Evolutionary conservation across 257 asterid genomes (phyloP), one percentile per base, ranked within the genome.

Genomic region (Solanum infundibuliforme): DNA sequence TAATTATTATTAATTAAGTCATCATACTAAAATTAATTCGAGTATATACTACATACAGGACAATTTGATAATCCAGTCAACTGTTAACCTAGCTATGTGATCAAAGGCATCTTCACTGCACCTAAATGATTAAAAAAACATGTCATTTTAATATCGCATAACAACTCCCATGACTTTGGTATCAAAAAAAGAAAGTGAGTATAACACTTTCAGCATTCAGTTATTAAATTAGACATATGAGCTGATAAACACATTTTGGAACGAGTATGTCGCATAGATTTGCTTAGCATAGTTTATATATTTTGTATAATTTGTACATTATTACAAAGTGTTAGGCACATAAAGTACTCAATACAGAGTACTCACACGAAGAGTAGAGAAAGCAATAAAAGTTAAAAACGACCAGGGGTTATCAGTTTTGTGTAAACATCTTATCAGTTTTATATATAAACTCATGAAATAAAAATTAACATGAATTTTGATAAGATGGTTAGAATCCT

Each of bases 251-350:
- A 16, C 16, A 16, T 52, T 52, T 1, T 52, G 62, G 2, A 16
- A 6, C 1, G 9, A 52, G 23, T 16, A 0, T 16, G 23, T 52
- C 4, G 4, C 0, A 52, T 16, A 52, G 1, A 6, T 16, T 52
- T 52, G 0, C 0, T 1, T 52, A 2, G 1, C 2, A 1, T 5
- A 52, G 0, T 52, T 52, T 52, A 2, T 5, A 2, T 16, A 5
- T 6, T 16, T 52, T 16, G 7, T 52, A 52, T 16, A 3, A 52
- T 16, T 52, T 52, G 8, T 52, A 52, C 0, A 52, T 52, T 52
- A 52, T 52, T 52, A 52, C 2, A 52, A 16, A 52, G 0, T 52
- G 4, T 52, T 52, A 16, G 23, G 3, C 8, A 2, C 7, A 5
- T 52, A 5, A 52, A 52, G 0, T 16, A 52, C 3, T 16, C 1